Evolutionary conservation across 192 early-diverging fungal species (phyloP).

Genomic region (Spizellomyces punctatus): DNA sequence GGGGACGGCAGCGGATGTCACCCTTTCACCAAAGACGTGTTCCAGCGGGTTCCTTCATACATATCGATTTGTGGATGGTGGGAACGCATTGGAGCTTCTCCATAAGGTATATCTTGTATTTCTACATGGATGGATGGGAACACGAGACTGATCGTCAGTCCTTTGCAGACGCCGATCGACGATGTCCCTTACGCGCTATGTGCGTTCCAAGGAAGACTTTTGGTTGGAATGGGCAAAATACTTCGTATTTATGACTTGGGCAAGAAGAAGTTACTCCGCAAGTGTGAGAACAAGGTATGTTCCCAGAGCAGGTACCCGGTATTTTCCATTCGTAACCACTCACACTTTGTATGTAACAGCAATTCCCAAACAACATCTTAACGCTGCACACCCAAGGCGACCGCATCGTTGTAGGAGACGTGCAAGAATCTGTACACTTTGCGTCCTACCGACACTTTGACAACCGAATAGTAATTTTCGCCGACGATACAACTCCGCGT

Average conservation of each 20-base stretch:
- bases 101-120: slow-evolving; percentile 49
- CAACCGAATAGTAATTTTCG: slow-evolving; percentile 86
- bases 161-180: slow-evolving; percentile 72
- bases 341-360: slow-evolving; percentile 26
- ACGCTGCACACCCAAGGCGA: slow-evolving; percentile 76
- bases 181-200: slow-evolving; percentile 82
- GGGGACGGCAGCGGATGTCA: slow-evolving; percentile 77
- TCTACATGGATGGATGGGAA: slow-evolving; percentile 13
- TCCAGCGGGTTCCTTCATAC: slow-evolving; percentile 71
- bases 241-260: slow-evolving; percentile 94
- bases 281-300: slow-evolving; percentile 74
- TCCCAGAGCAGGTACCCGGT: not conserved
- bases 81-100: slow-evolving; percentile 70
- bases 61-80: slow-evolving; percentile 72
- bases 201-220: slow-evolving; percentile 82
- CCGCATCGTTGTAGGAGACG: slow-evolving; percentile 83
- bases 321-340: not conserved
- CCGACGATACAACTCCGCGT: slow-evolving; percentile 89
- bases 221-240: slow-evolving; percentile 85
- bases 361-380: slow-evolving; percentile 75
- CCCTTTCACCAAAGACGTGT: slow-evolving; percentile 68
- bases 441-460: slow-evolving; percentile 70
- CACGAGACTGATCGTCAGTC: slow-evolving; percentile 15
- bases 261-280: slow-evolving; percentile 83
- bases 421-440: slow-evolving; percentile 86